phyloP scores from a whole-genome alignment of 139 green algal genomes.

The Penium margaritaceum region DNA sequence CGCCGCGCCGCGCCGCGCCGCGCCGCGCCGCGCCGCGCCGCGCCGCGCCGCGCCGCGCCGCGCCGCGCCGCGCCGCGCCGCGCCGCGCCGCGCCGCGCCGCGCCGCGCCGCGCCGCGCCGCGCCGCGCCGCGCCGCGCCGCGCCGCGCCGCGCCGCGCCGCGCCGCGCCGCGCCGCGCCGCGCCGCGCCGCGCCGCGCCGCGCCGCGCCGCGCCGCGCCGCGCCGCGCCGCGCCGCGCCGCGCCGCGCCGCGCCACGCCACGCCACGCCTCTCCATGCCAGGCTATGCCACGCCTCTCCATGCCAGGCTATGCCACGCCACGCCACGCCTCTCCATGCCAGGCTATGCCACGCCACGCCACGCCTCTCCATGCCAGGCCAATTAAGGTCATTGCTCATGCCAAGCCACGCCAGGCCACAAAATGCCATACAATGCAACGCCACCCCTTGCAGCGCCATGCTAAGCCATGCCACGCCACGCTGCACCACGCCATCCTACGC shows the following conservation, averaged over 20 bases:
- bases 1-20: background rate
- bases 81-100: slow-evolving; percentile 7
- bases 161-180: background rate
- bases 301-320: no score
- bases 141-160: background rate
- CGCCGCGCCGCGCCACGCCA: background rate
- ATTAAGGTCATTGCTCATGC: no score
- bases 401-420: no score
- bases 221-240: background rate
- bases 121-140: slow-evolving; percentile 7
- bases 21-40: background rate
- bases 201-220: background rate
- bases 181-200: background rate
- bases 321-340: no score
- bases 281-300: slow-evolving; percentile 1
- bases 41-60: background rate
- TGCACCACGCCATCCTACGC: no score
- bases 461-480: no score
- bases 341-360: no score
- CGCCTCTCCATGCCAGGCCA: no score
- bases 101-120: slow-evolving; percentile 7
- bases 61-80: slow-evolving; percentile 5
- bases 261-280: no score
- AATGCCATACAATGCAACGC: no score
- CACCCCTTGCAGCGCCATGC: no score